Evolutionary conservation across 495 filamentous ascomycete species (phyloP), one percentile per base, ranked within the genome.

Genomic region (Penicillium canescens): DNA sequence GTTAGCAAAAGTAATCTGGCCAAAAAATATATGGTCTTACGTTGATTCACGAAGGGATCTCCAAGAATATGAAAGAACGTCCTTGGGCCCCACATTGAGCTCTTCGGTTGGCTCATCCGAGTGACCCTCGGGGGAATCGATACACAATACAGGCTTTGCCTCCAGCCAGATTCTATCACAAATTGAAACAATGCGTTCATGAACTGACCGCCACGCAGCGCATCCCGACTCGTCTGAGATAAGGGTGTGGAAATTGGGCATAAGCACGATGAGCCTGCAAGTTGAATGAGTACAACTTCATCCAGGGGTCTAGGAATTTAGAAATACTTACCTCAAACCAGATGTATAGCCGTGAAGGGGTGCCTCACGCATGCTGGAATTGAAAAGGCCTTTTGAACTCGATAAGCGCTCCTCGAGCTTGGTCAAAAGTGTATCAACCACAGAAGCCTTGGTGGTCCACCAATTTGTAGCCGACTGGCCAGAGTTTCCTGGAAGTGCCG

Each of bases 61-160:
- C 82, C 96, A 98, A 39, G 88, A 93, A 63, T 96, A 98, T 28
- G 91, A 96, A 41, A 98, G 74, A 31, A 92, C 76, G 62, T 93
- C 90, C 62, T 97, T 96, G 0, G 92, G 92, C 20, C 78, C 79
- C 6, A 85, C 60, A 42, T 85, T 82, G 1, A 84, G 67, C 3
- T 86, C 86, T 47, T 92, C 87, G 14, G 86, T 61, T 7, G 90
- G 85, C 56, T 89, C 82, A 2, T 90, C 88, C 1, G 89, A 74
- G 67, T 92, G 84, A 3, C 94, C 92, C 67, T 97, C 93, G 0
- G 94, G 94, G 10, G 92, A 92, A 60, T 96, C 93, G 56, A 90
- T 83, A 59, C 94, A 98, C 3, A 98, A 78, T 11, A 92, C 79
- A 42, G 84, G 77, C 58, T 81, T 84, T 4, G 95, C 88, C 45